Conservation (phyloP, 75 land plant genomes). For the Cupressus sempervirens region DNA sequence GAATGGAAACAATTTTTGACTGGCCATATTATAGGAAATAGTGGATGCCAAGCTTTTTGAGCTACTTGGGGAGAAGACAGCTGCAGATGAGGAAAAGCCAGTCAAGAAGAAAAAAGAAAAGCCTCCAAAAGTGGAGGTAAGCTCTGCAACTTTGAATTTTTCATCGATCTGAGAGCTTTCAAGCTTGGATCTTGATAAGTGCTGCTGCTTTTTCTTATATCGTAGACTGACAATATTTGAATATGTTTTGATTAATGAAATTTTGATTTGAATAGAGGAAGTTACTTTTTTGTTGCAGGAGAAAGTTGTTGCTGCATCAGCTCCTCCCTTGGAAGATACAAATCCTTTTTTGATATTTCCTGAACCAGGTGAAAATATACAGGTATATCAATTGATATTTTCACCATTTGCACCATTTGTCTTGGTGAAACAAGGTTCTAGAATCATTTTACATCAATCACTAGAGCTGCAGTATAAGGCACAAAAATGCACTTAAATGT, state of each 20-base stretch:
- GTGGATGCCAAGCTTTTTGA: slow-evolving; percentile 62
- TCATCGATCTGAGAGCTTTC: background rate
- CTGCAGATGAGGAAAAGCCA: slow-evolving; percentile 85
- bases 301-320: slow-evolving; percentile 14
- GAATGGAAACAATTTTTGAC: background rate
- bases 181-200: background rate
- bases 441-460: background rate
- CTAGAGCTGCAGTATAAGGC: background rate
- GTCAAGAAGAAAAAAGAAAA: slow-evolving; percentile 93
- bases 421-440: background rate
- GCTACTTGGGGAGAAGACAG: slow-evolving; percentile 89
- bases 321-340: slow-evolving; percentile 53
- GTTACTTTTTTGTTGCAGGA: slow-evolving; percentile 28
- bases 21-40: slow-evolving; percentile 39
- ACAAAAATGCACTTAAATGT: background rate
- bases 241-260: background rate
- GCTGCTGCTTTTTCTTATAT: background rate
- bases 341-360: slow-evolving; percentile 87
- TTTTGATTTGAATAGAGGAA: background rate
- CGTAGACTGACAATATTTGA: background rate
- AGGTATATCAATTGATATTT: slow-evolving; percentile 33
- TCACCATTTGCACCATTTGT: background rate
- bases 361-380: slow-evolving; percentile 72
- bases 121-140: slow-evolving; percentile 70
- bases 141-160: background rate